Conservation (phyloP, 2,329 filamentous ascomycete genomes). For the Pseudogymnoascus sp. region DNA sequence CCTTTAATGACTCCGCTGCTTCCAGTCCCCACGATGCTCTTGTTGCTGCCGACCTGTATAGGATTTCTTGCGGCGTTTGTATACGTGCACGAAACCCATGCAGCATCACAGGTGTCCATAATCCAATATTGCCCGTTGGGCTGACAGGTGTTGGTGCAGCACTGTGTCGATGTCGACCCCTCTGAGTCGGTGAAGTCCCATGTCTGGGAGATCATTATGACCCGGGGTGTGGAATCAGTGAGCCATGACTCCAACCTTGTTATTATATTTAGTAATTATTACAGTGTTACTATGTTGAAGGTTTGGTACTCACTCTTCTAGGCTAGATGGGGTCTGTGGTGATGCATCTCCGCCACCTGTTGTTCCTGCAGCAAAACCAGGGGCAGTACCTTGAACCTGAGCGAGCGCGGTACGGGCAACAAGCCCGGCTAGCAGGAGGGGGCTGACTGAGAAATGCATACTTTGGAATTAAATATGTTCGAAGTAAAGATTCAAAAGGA, state of each 20-base stretch:
- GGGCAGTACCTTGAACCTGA: not conserved
- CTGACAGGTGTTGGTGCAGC: not conserved
- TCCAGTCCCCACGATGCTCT: conserved; percentile 26
- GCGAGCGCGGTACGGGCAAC: not conserved
- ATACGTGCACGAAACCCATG: conserved; percentile 12
- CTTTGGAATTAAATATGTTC: not conserved
- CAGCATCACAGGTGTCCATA: not conserved
- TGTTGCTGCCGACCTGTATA: conserved; percentile 24
- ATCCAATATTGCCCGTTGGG: not conserved
- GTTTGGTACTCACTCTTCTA: conserved; percentile 31
- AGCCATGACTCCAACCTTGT: conserved; percentile 53
- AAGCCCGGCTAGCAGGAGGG: not conserved
- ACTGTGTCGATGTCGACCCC: not conserved
- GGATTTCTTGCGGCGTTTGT: conserved; percentile 21
- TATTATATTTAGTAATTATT: conserved; percentile 28
- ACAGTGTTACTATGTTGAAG: conserved; percentile 20
- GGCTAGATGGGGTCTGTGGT: conserved; percentile 46
- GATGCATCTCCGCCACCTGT: conserved; percentile 52
- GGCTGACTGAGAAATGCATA: not conserved
- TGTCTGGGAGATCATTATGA: conserved; percentile 50
- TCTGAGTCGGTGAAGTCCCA: not conserved
- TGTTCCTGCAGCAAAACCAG: not conserved
- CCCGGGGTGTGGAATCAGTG: conserved; percentile 42
- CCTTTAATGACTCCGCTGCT: conserved; percentile 23
- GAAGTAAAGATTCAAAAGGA: no score